Percentiles rank a stretch among this genome's conserved stretches.
phyloP scores from a whole-genome alignment of 805 yeast genomes.

The Myxozyma neglecta region DNA sequence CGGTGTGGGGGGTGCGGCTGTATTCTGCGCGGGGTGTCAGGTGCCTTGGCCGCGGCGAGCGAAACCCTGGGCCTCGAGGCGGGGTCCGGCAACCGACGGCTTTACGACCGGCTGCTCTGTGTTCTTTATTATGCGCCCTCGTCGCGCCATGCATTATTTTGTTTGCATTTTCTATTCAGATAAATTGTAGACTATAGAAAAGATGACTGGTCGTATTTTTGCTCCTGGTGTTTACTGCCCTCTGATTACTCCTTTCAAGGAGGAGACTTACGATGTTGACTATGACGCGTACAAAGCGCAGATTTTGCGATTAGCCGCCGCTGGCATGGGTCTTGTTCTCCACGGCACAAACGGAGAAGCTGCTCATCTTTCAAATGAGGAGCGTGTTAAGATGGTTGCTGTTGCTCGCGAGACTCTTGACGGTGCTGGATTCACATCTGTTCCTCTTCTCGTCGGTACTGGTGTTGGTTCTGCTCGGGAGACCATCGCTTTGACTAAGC shows the following conservation, averaged over 20 bases:
- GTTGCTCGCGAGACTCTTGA: conserved; percentile 40
- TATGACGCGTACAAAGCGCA: conserved; percentile 28
- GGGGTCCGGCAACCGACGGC: not conserved
- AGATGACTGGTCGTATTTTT: conserved; percentile 9
- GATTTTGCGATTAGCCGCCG: conserved; percentile 29
- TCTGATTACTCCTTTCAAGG: conserved; percentile 22
- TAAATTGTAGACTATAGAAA: too few relatives aligned
- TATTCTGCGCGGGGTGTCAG: too few relatives aligned
- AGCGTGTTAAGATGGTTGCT: conserved; percentile 41
- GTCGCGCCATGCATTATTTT: not conserved
- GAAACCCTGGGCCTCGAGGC: too few relatives aligned
- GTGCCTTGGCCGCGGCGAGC: too few relatives aligned
- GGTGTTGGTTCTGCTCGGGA: conserved; percentile 50
- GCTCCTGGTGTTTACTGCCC: conserved; percentile 30
- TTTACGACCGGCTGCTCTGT: not conserved
- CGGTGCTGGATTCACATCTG: conserved; percentile 42
- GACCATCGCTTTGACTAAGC: conserved; percentile 42
- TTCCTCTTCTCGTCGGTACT: conserved; percentile 52
- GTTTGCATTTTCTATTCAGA: too few relatives aligned
- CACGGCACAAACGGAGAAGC: conserved; percentile 39
- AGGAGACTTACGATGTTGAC: conserved; percentile 22
- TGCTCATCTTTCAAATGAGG: conserved; percentile 50
- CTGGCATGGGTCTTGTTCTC: conserved; percentile 32
- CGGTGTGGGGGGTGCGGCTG: too few relatives aligned
- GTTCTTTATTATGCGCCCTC: too few relatives aligned